These are phyloP conservation scores for Guadua angustifolia DNA, from an alignment of 176 grass and related monocot species.

Conservation along the genomic window DNA sequence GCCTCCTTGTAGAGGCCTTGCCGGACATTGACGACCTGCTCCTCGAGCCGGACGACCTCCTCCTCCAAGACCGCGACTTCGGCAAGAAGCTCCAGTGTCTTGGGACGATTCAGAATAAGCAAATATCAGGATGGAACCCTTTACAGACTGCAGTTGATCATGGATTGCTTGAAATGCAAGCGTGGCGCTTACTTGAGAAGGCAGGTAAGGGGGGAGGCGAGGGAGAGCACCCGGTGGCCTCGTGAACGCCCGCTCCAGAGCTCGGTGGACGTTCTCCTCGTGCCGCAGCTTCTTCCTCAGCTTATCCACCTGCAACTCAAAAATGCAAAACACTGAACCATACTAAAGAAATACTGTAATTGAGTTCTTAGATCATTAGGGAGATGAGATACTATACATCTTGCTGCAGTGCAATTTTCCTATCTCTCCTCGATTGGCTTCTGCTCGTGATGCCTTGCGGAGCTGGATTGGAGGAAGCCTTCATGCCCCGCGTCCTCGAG, in stretches of 20 bases:
- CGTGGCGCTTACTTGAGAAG: slow-evolving; percentile 62
- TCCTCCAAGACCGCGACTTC: slow-evolving; percentile 91
- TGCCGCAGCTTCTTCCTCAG: slow-evolving; percentile 86
- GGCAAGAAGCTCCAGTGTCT: slow-evolving; percentile 90
- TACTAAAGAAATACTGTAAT: background rate
- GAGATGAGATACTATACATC: slow-evolving; percentile 55
- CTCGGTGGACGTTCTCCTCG: slow-evolving; percentile 94
- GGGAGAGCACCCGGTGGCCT: slow-evolving; percentile 81
- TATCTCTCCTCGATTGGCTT: slow-evolving; percentile 60
- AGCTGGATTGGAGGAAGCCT: slow-evolving; percentile 11
- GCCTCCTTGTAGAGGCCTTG: slow-evolving; percentile 82
- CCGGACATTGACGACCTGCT: slow-evolving; percentile 73
- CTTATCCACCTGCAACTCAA: slow-evolving; percentile 72
- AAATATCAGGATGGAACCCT: slow-evolving; percentile 23
- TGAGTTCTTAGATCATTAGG: background rate
- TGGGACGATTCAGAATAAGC: slow-evolving; percentile 31
- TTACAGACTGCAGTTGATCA: background rate
- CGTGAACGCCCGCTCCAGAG: slow-evolving; percentile 85
- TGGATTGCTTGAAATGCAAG: background rate
- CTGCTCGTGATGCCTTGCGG: slow-evolving; percentile 34
- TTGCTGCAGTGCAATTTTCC: slow-evolving; percentile 83
- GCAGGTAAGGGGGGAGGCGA: slow-evolving; percentile 88
- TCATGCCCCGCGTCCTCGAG: slow-evolving; percentile 46
- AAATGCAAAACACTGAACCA: background rate
- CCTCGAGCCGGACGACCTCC: slow-evolving; percentile 88